Evolutionary conservation across 192 early-diverging fungal genomes (phyloP), one percentile per base, ranked within the genome.

Genomic region (Entomortierella lignicola): DNA sequence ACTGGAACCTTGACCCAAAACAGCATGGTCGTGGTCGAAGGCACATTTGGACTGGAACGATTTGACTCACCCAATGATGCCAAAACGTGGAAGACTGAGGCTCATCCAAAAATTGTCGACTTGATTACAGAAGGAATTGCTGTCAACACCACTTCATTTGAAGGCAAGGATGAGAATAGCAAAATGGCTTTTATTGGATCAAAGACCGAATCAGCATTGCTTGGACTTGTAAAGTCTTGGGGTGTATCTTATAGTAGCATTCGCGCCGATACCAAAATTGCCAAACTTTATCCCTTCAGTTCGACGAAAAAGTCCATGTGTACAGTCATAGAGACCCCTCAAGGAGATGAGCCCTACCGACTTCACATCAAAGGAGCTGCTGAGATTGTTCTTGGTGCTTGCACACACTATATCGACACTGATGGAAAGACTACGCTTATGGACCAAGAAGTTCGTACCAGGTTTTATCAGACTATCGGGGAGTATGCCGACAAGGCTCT

Each of bases 301-400:
- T 96, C 94, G 8, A 85, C 91, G 56, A 88, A 89, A 51, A 99
- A 99, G 88, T 86, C 93, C 53, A 97, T 97, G 96, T 89, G 91
- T 6, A 92, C 92, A 1, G 60, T 92, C 44, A 80, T 89, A 8
- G 81, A 85, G 37, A 42, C 82, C 17, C 67, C 82, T 0, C 43
- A 51, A 15, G 60, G 66, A 54, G 64, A 63, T 27, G 72, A 74
- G 52, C 75, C 77, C 26, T 87, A 84, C 34, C 88, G 90, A 47
- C 59, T 89, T 8, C 83, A 92, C 65, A 85, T 87, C 67, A 95
- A 95, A 77, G 94, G 93, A 25, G 94, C 94, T 11, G 89, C 93
- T 3, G 94, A 95, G 69, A 93, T 91, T 58, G 83, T 95, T 8
- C 71, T 95, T 39, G 48, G 69, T 17, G 37, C 60, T 10, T 94